Evolutionary conservation across 306 rosid species (phyloP), one percentile per base, ranked within the genome.

Genomic region (Hippophae gyantsensis): DNA sequence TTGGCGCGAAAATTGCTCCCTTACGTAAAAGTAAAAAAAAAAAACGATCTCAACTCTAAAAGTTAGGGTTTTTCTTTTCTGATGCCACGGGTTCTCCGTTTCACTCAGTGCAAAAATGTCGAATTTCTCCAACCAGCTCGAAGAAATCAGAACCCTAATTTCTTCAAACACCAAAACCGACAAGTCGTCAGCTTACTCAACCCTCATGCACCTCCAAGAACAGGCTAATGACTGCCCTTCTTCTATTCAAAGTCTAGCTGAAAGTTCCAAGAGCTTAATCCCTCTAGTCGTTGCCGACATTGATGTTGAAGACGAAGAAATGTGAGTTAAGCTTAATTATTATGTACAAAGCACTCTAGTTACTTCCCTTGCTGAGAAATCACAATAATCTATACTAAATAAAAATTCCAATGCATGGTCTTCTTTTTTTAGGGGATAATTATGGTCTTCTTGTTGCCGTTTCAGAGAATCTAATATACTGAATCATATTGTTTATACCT

Each of bases 141-240:
- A 67, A 27, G 68, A 78, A 70, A 80, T 86, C 76, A 69, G 60
- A 52, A 14, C 41, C 62, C 68, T 82, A 14, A 63, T 86, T 65
- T 76, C 77, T 55, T 84, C 84, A 0, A 59, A 52, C 52, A 53
- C 57, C 47, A 67, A 71, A 64, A 53, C 79, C 14, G 56, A 67
- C 64, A 84, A 84, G 46, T 74, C 81, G 12, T 64, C 73, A 9
- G 93, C 83, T 49, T 89, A 82, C 75, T 86, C 87, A 9, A 60
- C 84, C 54, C 89, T 82, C 57, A 49, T 79, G 13, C 82, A 74
- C 25, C 79, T 86, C 72, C 97, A 86, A 62, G 79, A 84, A 42
- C 84, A 68, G 6, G 76, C 87, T 65, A 63, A 62, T 27, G 52
- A 62, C 58, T 43, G 53, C 50, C 71, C 70, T 14, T 75, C 68